phyloP scores from a whole-genome alignment of 192 early-diverging fungal species.

The Coemansia sp. region DNA sequence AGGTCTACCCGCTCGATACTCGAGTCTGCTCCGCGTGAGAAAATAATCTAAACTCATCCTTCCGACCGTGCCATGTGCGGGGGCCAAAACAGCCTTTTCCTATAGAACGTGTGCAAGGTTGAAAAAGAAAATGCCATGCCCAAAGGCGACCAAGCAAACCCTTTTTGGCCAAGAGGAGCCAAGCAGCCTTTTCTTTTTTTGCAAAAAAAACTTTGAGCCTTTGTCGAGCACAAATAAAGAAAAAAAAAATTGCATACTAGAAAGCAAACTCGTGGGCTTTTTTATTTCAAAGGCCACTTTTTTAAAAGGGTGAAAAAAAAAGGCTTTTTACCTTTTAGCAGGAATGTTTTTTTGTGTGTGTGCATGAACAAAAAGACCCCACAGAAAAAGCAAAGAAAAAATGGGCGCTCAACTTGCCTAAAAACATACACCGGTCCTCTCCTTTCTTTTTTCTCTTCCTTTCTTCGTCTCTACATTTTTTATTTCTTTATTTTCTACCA shows the following conservation, averaged over 20 bases:
- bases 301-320: background rate
- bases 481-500: background rate
- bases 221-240: background rate
- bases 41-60: too few species aligned
- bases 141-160: background rate
- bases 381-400: background rate
- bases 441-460: background rate
- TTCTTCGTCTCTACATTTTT: background rate
- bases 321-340: background rate
- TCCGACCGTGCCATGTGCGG: too few species aligned
- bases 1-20: too few species aligned
- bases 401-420: background rate
- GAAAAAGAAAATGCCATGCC: background rate
- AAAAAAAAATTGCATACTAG: background rate
- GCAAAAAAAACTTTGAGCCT: background rate
- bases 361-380: background rate
- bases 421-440: background rate
- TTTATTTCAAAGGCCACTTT: background rate
- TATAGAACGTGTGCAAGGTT: background rate
- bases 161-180: background rate
- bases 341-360: background rate
- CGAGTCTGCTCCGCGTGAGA: too few species aligned
- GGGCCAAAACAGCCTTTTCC: too few species aligned
- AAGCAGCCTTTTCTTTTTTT: background rate
- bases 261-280: slow-evolving; percentile 5